Evolutionary conservation across 2,329 filamentous ascomycete species (phyloP), one percentile per base, ranked within the genome.

Genomic region (Colletotrichum sp.): DNA sequence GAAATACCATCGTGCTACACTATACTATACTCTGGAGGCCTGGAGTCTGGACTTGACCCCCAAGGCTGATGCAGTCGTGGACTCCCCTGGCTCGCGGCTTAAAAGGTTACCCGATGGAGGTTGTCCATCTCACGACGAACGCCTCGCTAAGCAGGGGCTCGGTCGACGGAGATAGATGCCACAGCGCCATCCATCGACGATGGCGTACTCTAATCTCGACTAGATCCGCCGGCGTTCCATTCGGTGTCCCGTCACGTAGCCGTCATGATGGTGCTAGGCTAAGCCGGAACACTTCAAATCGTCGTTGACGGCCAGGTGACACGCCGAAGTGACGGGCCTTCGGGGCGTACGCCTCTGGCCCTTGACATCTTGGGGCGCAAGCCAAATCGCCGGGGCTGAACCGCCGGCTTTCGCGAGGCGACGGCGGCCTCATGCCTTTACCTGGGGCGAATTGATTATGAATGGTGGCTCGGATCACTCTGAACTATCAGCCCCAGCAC

Each of bases 101-200:
- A 10, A 59, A 73, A 69, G 26, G 64, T 73, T 62, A 44, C 64
- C 64, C 59, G 55, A 52, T 70, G 57, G 57, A 16, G 68, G 36
- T 52, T 65, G 64, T 52, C 36, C 16, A 62, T 59, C 68, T 76
- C 59, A 65, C 74, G 73, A 72, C 21, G 70, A 76, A 76, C 74
- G 21, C 64, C 55, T 69, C 57, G 44, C 34, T 24, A 9, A 16
- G 44, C 15, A 57, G 65, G 21, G 59, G 73, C 74, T 73, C 70
- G 70, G 64, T 59, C 10, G 74, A 74, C 16, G 55, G 55, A 59
- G 55, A 30, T 34, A 32, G 28, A 76, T 36, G 44, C 64, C 34
- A 49, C 49, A 39, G 60, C 72, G 70, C 63, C 64, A 57, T 65
- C 59, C 64, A 64, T 49, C 34, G 64, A 65, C 26, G 49, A 39